Base-by-base conservation (phyloP, 768 basidiomycete genomes). In the Leucocoprinus leucothites region DNA sequence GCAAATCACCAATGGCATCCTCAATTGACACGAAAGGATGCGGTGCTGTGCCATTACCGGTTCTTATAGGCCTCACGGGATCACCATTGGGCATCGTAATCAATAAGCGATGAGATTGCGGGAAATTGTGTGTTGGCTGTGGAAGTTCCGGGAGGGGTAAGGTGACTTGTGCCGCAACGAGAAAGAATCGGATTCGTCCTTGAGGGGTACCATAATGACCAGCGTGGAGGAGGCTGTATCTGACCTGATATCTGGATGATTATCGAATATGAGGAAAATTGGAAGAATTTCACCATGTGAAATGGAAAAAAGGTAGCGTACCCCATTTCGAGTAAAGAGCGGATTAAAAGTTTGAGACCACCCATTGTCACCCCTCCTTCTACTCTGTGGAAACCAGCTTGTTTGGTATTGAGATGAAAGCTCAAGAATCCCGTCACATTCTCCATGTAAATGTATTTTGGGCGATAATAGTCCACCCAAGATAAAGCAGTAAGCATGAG, bases 1-100 rank as follows among this genome's bases (percentile, higher is more conserved):
- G 83, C 8, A 93, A 71, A 64, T 93, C 91, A 2, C 77, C 71
- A 47, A 92, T 89, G 1, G 90, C 88, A 63, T 91, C 89, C 19
- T 80, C 77, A 40, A 91, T 78, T 0, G 82, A 80, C 19, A 91
- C 81, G 59, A 73, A 73, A 7, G 70, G 72, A 64, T 85, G 82
- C 0, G 80, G 78, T 1, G 84, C 84, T 1, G 74, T 75, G 0
- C 89, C 88, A 19, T 61, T 56, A 3, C 67, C 62, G 0, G 75
- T 73, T 11, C 69, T 71, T 16, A 88, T 78, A 0, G 82, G 80
- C 2, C 59, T 62, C 24, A 84, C 66, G 1, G 55, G 49, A 9
- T 69, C 60, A 13, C 70, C 75, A 28, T 74, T 74, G 2, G 78
- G 71, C 31, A 85, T 67, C 44, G 74, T 80, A 48, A 91, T 78